These are phyloP conservation scores for Bipolaris bicolor DNA, from an alignment of 2,329 filamentous ascomycete genomes.

Conservation along the genomic window DNA sequence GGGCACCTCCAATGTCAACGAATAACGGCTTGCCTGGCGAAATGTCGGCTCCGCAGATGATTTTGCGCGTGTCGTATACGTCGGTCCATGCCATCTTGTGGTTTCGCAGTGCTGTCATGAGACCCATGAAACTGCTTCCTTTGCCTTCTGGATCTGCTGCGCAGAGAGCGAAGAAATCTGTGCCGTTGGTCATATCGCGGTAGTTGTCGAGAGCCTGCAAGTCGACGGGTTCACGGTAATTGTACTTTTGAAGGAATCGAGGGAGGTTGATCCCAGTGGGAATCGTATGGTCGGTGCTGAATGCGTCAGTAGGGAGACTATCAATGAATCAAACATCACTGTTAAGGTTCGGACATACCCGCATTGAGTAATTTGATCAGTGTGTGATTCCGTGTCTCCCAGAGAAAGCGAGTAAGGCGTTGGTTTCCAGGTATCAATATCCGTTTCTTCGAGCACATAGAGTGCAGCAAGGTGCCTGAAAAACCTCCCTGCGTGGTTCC, in stretches of 20 bases:
- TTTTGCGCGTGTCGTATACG: constrained; percentile 6
- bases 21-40: constrained; percentile 1
- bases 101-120: constrained; percentile 1
- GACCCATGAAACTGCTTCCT: constrained; percentile 10
- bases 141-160: constrained; percentile 7
- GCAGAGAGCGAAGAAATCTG: constrained; percentile 6
- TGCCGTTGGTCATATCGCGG: constrained; percentile 8
- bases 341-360: neutral
- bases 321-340: neutral
- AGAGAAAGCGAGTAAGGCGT: constrained; percentile 12
- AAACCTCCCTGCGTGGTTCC: neutral
- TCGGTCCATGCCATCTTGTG: constrained; percentile 13
- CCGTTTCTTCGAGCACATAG: constrained; percentile 5
- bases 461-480: constrained; percentile 7
- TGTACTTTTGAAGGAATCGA: constrained; percentile 6
- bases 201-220: constrained; percentile 7
- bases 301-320: neutral
- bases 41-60: neutral
- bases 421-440: constrained; percentile 9
- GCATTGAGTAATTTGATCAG: constrained; percentile 10
- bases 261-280: constrained; percentile 6
- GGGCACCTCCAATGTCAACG: constrained; percentile 3
- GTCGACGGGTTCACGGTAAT: constrained; percentile 8
- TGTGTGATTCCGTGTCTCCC: constrained; percentile 6
- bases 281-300: constrained; percentile 8